Conservation (phyloP, 1,284 basidiomycete species). For the Athelia psychrophila region DNA sequence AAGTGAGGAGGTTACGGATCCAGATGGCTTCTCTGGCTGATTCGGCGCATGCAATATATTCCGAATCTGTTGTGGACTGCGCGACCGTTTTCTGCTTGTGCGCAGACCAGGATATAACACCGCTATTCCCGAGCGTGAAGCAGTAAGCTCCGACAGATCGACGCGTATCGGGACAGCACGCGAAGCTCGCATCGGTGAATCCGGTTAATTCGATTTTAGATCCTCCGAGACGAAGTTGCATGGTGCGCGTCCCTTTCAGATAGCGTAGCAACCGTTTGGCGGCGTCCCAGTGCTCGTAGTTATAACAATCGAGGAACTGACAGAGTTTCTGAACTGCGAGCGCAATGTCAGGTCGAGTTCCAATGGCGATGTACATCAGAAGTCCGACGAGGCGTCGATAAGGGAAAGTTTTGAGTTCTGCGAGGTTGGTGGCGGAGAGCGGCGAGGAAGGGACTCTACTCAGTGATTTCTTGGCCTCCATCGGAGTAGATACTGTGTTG, state of each 20-base stretch:
- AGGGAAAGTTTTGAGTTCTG: constrained; percentile 12
- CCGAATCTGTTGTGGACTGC: constrained; percentile 16
- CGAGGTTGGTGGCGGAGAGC: constrained; percentile 3
- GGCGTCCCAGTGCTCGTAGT: constrained; percentile 32
- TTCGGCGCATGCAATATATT: background rate
- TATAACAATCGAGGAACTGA: constrained; percentile 29
- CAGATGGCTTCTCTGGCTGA: background rate
- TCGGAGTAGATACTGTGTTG: constrained; percentile 25
- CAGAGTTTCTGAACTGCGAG: constrained; percentile 33
- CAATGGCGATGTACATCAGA: constrained; percentile 37
- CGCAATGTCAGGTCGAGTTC: constrained; percentile 37
- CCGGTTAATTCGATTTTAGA: constrained; percentile 22
- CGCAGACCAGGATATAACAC: constrained; percentile 26
- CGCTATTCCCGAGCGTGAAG: constrained; percentile 24
- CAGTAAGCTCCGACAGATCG: constrained; percentile 35
- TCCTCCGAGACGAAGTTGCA: constrained; percentile 28
- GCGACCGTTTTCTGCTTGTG: constrained; percentile 27
- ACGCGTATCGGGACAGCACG: constrained; percentile 21
- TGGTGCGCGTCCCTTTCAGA: constrained; percentile 33
- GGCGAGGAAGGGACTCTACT: constrained; percentile 12
- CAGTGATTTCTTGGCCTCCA: constrained; percentile 19
- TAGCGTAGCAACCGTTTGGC: constrained; percentile 38
- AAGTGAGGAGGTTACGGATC: background rate
- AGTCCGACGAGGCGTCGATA: constrained; percentile 32
- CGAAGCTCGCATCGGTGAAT: constrained; percentile 41